phyloP scores from a whole-genome alignment of 345 rosid genomes.

The sweet orange (Citrus sinensis) region DVS_A1.0 CM039161.1:8511501-8512000 shows the following conservation, averaged over 20 bases:
- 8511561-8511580: too few species aligned
- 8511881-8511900: not conserved
- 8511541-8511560: too few species aligned
- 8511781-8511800: not conserved
- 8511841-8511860: not conserved
- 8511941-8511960: too few species aligned
- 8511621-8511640: not conserved
- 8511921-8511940: not conserved
- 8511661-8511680: not conserved
- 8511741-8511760: too few species aligned
- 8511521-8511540: too few species aligned
- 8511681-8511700: not conserved
- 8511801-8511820: not conserved
- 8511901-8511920: not conserved
- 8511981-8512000: too few species aligned
- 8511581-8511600: too few species aligned
- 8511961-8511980: too few species aligned
- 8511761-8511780: not conserved
- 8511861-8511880: not conserved
- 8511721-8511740: too few species aligned
- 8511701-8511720: not conserved
- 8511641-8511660: not conserved
- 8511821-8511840: not conserved
- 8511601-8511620: too few species aligned
- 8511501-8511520: too few species aligned